Evolutionary conservation across 2,329 filamentous ascomycete species (phyloP).

Genomic region (Aspergillus quadrilineatus): DNA sequence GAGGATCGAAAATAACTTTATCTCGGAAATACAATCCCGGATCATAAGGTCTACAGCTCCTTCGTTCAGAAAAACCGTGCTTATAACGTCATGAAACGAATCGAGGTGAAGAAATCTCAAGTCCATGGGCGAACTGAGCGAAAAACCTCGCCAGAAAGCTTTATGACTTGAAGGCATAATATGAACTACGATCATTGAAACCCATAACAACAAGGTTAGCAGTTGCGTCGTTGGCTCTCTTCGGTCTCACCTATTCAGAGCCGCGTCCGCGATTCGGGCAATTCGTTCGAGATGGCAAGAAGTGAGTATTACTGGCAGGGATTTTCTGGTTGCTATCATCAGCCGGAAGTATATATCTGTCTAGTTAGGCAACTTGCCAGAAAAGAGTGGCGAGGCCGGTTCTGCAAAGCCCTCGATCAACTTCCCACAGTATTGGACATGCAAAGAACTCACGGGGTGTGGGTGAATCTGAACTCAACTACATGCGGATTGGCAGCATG

Average conservation of each 20-base stretch:
- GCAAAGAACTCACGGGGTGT: neutral
- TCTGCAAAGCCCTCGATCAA: neutral
- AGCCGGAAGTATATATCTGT: neutral
- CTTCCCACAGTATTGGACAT: neutral
- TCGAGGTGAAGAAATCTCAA: neutral
- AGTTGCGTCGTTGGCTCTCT: neutral
- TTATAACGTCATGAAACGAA: constrained; percentile 1
- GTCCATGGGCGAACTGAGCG: neutral
- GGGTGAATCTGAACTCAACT: neutral
- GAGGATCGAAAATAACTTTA: constrained; percentile 36
- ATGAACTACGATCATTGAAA: neutral
- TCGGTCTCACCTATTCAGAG: neutral
- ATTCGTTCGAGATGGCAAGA: neutral
- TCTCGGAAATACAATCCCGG: constrained; percentile 40
- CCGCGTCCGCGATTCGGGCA: neutral
- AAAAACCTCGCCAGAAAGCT: neutral
- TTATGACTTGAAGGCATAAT: neutral
- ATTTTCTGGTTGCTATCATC: neutral
- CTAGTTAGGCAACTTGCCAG: neutral
- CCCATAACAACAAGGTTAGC: neutral
- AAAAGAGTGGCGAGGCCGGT: neutral
- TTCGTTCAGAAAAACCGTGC: constrained; percentile 27
- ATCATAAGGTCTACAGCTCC: constrained; percentile 39
- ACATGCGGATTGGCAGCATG: neutral
- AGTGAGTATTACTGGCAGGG: neutral